Evolutionary conservation across 352 stramenopile genomes (phyloP), one percentile per base, ranked within the genome.

Genomic region (Globisporangium paddicum): DNA sequence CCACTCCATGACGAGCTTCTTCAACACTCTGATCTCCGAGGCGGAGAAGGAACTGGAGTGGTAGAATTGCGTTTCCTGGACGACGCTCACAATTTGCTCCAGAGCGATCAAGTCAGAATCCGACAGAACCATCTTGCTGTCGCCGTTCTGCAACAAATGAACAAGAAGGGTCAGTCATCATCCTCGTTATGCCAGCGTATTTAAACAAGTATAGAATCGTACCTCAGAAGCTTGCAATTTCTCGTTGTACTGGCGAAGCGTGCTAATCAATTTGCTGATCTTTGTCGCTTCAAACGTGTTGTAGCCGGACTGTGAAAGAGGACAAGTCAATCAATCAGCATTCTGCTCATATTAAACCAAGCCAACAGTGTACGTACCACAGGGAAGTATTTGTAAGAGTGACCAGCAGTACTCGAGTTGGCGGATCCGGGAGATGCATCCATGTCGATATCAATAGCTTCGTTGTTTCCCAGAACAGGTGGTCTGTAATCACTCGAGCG

Each of bases 201-300:
- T 6, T 6, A 32, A 37, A 58, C 1, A 91, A 60, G 25, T 11
- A 19, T 16, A n/a, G 47, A 40, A 18, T 58, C 40, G 66, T 40
- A 69, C 66, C 32, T 80, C 72, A 44, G 58, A 77, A 28, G 76
- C 55, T 54, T 88, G 63, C 30, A 89, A 34, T 74, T 88, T 78
- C 16, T 82, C 75, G 46, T 97, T 98, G 60, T 96, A 96, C 69
- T 98, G 90, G 6, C 75, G 65, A 45, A 98, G 75, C 47, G 96
- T 98, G 19, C 71, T 75, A 57, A 96, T 81, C 38, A 98, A 77
- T 68, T 98, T 98, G 19, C 79, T 71, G 34, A 98, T 86, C 57
- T 96, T 97, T 13, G 76, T 90, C 10, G 90, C 82, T 63, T 98
- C 94, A 63, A 98, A 98, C 4, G 81, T 87, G 56, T 94, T 93